Evolutionary conservation across 169 alveolate genomes (phyloP), one percentile per base, ranked within the genome.

Genomic region (Eimeria sp.): DNA sequence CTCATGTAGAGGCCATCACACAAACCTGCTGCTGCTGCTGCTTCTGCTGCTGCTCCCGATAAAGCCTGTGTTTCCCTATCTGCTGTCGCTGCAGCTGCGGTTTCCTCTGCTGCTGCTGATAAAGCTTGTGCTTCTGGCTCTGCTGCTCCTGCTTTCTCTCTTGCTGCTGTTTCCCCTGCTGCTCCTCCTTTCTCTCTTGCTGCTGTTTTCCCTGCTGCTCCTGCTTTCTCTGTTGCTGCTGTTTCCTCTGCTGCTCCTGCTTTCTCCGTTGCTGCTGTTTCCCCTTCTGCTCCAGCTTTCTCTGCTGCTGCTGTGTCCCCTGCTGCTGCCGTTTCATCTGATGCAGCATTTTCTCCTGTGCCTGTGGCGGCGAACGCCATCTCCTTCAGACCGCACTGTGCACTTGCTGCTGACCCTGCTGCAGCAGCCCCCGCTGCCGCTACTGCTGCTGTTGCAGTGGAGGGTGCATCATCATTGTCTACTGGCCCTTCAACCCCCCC

Each of bases 151-250:
- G 66, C 33, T 71, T 40, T 46, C 30, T 20, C 80, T 77, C 66
- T 40, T 77, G 66, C 40, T 77, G 66, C 52, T 14, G 46, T 20
- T 71, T 6, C 80, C 30, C 71, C 85, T 6, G 20, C 25, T 16
- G 85, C 54, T 76, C 27, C 56, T n/a, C n/a, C 18, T 4, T 78
- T n/a, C 62, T 56, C 90, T 82, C 54, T 76, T 82, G 90, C n/a
- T 46, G 88, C 66, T 20, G 62, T 23, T 43, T 10, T 25, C 14
- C 33, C 10, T 18, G 11, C 66, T 77, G 62, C 66, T 27, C 0
- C 82, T 16, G 88, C 62, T 46, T 23, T 60, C 13, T 18, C 62
- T 43, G 87, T 25, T 33, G 40, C 87, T 23, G 87, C 82, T 11
- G 52, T 14, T 77, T 60, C 87, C 13, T 60, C 64, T 23, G 62